Evolutionary conservation across 2,329 filamentous ascomycete genomes (phyloP).

Genomic region (Xylaria sp.): DNA sequence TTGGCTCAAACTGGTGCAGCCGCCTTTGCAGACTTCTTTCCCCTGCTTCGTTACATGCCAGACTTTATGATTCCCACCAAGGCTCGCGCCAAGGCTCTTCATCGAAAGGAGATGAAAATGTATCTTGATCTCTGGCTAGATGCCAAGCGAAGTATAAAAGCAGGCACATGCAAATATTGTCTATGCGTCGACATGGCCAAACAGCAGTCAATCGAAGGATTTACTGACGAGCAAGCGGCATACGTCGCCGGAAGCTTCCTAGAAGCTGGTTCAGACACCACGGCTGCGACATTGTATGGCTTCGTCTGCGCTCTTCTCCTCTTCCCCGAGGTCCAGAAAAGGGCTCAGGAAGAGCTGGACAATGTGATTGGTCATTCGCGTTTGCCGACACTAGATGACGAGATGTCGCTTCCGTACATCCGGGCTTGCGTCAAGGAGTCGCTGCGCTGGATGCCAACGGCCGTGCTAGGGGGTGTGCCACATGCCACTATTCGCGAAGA

Average conservation of each 20-base stretch:
- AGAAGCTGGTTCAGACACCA: conserved; percentile 23
- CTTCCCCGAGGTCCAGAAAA: conserved; percentile 7
- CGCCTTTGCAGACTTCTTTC: conserved; percentile 15
- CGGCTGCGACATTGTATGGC: conserved; percentile 8
- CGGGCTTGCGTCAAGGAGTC: conserved; percentile 8
- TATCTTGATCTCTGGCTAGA: conserved; percentile 13
- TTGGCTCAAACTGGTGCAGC: conserved; percentile 13
- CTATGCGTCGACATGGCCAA: conserved; percentile 10
- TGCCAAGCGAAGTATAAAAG: conserved; percentile 8
- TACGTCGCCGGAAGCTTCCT: conserved; percentile 8
- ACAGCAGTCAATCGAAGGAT: conserved; percentile 12
- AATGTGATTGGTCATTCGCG: background rate
- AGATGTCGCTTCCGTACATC: conserved; percentile 10
- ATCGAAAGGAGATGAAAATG: conserved; percentile 19
- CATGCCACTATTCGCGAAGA: conserved; percentile 13
- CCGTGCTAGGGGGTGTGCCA: background rate
- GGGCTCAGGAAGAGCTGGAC: conserved; percentile 10
- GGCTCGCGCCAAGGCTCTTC: conserved; percentile 10
- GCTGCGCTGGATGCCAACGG: conserved; percentile 9
- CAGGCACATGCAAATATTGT: conserved; percentile 8
- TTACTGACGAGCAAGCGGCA: conserved; percentile 16
- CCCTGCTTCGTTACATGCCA: conserved; percentile 9
- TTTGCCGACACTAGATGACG: background rate
- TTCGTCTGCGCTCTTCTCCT: conserved; percentile 20
- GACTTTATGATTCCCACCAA: conserved; percentile 20